Percentiles rank a stretch among this genome's conserved stretches.
These are phyloP conservation scores for Parafenestella ontariensis DNA, from an alignment of 2,329 filamentous ascomycete species.

Conservation along the genomic window DNA sequence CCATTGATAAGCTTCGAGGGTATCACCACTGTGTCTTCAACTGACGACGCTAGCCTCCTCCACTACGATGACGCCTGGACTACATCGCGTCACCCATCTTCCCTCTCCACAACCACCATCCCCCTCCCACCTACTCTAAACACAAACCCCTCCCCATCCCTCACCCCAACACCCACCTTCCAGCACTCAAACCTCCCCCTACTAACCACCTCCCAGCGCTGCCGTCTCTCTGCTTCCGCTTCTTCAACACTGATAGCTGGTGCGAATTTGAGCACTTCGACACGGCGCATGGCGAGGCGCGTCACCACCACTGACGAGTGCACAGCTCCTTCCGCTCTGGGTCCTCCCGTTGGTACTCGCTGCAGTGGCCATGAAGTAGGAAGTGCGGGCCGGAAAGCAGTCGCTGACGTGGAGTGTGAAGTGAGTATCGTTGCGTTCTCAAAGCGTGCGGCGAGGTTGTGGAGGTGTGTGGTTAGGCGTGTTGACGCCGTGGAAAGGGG, in stretches of 20 bases:
- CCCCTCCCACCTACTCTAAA: slow-evolving; percentile 31
- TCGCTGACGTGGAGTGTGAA: slow-evolving; percentile 14
- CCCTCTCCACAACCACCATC: slow-evolving; percentile 23
- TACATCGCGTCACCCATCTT: not conserved
- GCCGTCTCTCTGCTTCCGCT: slow-evolving; percentile 42
- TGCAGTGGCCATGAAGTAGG: slow-evolving; percentile 40
- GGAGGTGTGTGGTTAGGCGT: slow-evolving; percentile 19
- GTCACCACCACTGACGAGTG: slow-evolving; percentile 21
- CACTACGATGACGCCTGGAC: not conserved
- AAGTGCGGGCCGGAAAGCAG: slow-evolving; percentile 19
- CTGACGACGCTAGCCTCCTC: no score
- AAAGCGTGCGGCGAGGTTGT: slow-evolving; percentile 12
- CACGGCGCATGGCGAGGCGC: slow-evolving; percentile 43
- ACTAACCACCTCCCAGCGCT: slow-evolving; percentile 47
- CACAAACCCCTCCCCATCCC: slow-evolving; percentile 31
- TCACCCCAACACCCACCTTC: slow-evolving; percentile 27
- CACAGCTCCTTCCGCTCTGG: not conserved
- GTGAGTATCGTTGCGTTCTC: slow-evolving; percentile 22
- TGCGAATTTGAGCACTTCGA: slow-evolving; percentile 47
- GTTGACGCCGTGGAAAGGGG: slow-evolving; percentile 21
- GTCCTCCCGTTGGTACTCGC: not conserved
- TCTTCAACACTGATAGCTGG: slow-evolving; percentile 48
- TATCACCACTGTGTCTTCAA: not conserved
- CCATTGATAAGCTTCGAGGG: not conserved
- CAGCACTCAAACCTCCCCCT: slow-evolving; percentile 46